Base-by-base conservation (phyloP, 192 early-diverging fungal genomes). In the Jimgerdemannia flammicorona region DNA sequence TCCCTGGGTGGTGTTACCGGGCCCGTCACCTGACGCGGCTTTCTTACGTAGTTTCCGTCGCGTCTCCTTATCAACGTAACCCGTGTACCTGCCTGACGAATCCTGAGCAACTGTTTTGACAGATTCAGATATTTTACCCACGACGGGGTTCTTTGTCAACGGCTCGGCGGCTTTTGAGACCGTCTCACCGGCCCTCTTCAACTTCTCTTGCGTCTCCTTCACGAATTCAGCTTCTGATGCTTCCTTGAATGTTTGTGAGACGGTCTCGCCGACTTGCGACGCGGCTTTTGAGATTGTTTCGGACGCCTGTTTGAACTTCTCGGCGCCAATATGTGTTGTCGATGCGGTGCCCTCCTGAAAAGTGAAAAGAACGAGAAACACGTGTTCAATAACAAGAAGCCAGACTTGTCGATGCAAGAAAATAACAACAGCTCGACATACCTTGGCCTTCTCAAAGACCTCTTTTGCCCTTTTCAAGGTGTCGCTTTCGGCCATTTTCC, bases 401-500 rank as follows among this genome's bases (percentile, higher is more conserved):
- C 29, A 9, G 40, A 20, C 29, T 3, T n/a, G 4, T 39, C 54
- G 20, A 59, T 43, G 71, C 42, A 8, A 68, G 40, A 40, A n/a
- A 19, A 19, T 3, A 43, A 41, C 7, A 64, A 18, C 65, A 29
- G 29, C 29, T 29, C 29, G 17, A 71, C 70, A 70, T 82, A 85
- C 88, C 82, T 85, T 89, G 42, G 85, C 86, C 71, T 86, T 88
- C 39, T 81, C 81, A 74, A 83, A 90, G 49, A 90, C 84, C 72
- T 93, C 89, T 80, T 92, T 94, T 67, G 98, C 96, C 74, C 89
- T 88, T 79, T 93, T 93, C 80, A 99, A 86, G 42, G 95, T 87
- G 44, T 97, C 97, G 41, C 90, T 93, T 72, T 98, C 95, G 0
- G 89, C 85, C 6, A 97, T 85, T 80, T 95, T 92, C 63, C 87